Percentiles rank a stretch among this genome's conserved stretches.
These are phyloP conservation scores for Kuraishia capsulata DNA, from an alignment of 805 yeast genomes.

Conservation along the genomic window DNA sequence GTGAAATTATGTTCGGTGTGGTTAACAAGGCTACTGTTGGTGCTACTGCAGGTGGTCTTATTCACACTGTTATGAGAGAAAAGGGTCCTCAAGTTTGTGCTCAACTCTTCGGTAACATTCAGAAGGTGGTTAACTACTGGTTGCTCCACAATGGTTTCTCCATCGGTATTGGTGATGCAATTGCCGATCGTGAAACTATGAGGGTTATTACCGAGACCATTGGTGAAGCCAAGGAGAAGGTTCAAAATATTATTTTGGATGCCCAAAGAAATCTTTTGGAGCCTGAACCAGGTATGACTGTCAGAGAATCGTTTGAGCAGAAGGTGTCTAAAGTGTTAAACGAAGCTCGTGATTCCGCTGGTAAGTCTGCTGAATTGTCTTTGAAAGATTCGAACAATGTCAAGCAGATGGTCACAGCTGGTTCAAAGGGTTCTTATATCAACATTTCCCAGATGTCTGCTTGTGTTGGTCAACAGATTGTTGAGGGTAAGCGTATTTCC, in stretches of 20 bases:
- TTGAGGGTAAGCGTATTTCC: slow-evolving; percentile 98
- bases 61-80: slow-evolving; percentile 96
- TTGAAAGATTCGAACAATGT: slow-evolving; percentile 92
- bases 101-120: slow-evolving; percentile 82
- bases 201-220: slow-evolving; percentile 87
- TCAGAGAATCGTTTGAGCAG: slow-evolving; percentile 96
- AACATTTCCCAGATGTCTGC: slow-evolving; percentile 99
- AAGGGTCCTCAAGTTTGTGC: slow-evolving; percentile 92
- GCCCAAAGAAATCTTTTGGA: slow-evolving; percentile 85
- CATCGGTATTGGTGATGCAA: slow-evolving; percentile 99
- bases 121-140: slow-evolving; percentile 96
- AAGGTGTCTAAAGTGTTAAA: slow-evolving; percentile 90
- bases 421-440: slow-evolving; percentile 98
- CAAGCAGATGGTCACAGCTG: slow-evolving; percentile 98
- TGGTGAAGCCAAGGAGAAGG: slow-evolving; percentile 86
- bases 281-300: slow-evolving; percentile 99
- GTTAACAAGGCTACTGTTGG: slow-evolving; percentile 98
- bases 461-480: slow-evolving; percentile 99
- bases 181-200: slow-evolving; percentile 97
- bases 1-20: slow-evolving; percentile 95
- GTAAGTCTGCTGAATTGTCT: slow-evolving; percentile 96
- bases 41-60: slow-evolving; percentile 95
- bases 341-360: slow-evolving; percentile 98
- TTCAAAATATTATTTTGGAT: slow-evolving; percentile 84
- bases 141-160: slow-evolving; percentile 94